Evolutionary conservation across 2,329 filamentous ascomycete species (phyloP), one percentile per base, ranked within the genome.

Genomic region (Penicillium sp.): DNA sequence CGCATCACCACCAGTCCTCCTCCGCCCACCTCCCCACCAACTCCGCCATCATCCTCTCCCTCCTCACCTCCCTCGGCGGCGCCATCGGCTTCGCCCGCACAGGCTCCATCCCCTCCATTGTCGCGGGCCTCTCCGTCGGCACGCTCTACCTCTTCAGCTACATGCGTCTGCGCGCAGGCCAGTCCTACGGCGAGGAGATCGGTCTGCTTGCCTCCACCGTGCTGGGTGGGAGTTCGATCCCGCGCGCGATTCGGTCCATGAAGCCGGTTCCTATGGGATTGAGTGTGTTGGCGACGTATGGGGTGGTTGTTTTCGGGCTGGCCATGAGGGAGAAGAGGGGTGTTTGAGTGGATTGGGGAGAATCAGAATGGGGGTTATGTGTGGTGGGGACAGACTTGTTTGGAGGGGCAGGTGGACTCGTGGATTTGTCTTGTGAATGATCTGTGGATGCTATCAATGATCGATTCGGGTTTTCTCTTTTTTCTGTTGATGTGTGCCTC

Each of bases 191-290:
- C 53, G 73, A 94, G 58, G 93, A 97, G 71, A 75, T 95, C 38
- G 88, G 86, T n/a, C 78, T 98, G 8, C 76, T 96, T 38, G 93
- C 93, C 4, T 95, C 88, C 0, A 62, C 89, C n/a, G 73, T 97
- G 26, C 79, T 98, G 33, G 91, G 80, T 2, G 90, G 89, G 18
- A 86, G 86, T 37, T 86, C 88, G 2, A 84, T 97, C 51, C 93
- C 93, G 9, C 80, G 93, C 45, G 93, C 90, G 4, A 83, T 98
- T 63, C 88, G 83, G 68, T 80, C 84, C 37, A 77, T 65, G 8
- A 98, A 97, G 79, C 87, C 88, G 0, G 80, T 98, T 45, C 91
- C 93, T 1, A 77, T 86, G 47, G 81, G 84, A 9, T 73, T 98
- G 63, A 91, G 88, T 63, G 63, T 90, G 41, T 65, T 97, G 63